Conservation (phyloP, 2,329 filamentous ascomycete species). For the Huntiella omanensis region DNA sequence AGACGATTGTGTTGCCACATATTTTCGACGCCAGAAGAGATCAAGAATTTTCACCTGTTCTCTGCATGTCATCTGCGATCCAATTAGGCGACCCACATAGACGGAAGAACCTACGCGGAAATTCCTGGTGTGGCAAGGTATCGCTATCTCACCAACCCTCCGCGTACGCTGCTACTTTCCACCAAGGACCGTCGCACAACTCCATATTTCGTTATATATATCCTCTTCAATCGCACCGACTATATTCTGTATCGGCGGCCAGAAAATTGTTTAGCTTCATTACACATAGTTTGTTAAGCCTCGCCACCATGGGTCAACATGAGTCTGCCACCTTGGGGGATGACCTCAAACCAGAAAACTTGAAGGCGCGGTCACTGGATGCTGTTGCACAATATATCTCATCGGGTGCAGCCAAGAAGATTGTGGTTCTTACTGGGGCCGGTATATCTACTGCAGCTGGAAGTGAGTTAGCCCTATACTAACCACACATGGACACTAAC, state of each 20-base stretch:
- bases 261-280: not conserved
- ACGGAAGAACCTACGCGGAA: no score
- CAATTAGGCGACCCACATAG: no score
- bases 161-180: no score
- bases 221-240: not conserved
- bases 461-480: conserved; percentile 23
- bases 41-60: no score
- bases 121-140: no score
- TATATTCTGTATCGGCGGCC: no score
- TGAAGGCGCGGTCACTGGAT: conserved; percentile 49
- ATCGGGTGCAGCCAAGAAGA: conserved; percentile 42
- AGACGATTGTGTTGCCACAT: no score
- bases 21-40: no score
- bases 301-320: conserved; percentile 60
- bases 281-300: not conserved
- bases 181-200: no score
- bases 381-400: conserved; percentile 68
- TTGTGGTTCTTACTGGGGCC: conserved; percentile 82
- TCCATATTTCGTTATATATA: not conserved
- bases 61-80: no score
- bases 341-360: conserved; percentile 43
- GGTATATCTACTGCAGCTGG: conserved; percentile 64
- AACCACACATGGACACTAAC: not conserved
- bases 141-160: no score
- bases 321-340: conserved; percentile 44